Conservation (phyloP, 208 protist genomes). For the Kentomonas sorsogonicus region DNA sequence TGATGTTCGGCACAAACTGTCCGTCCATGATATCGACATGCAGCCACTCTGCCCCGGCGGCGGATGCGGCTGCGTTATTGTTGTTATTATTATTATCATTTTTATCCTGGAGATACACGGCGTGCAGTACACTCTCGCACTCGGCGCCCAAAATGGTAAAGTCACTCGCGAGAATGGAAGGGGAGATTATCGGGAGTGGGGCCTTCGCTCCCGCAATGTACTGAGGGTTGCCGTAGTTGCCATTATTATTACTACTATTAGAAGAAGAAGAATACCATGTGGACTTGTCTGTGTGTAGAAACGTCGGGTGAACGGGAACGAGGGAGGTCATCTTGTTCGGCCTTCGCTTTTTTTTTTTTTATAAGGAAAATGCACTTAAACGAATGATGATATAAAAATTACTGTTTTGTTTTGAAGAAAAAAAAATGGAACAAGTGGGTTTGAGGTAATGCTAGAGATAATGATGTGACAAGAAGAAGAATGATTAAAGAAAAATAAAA, state of each 20-base stretch:
- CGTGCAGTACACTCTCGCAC: conserved; percentile 67
- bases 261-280: no score
- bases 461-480: no score
- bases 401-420: conserved; percentile 1
- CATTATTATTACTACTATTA: no score
- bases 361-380: not conserved
- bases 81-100: not conserved
- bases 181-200: conserved; percentile 67
- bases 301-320: not conserved
- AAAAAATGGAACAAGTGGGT: conserved; percentile 5
- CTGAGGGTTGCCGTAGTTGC: no score
- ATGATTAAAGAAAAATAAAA: not conserved
- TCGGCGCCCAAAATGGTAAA: conserved; percentile 83
- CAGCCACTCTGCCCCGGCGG: conserved; percentile 85
- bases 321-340: not conserved
- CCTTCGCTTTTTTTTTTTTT: conserved; percentile 6
- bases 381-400: not conserved
- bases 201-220: no score
- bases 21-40: conserved; percentile 98
- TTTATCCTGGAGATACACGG: no score
- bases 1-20: conserved; percentile 98
- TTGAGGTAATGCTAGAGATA: no score
- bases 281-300: conserved; percentile 22
- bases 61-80: not conserved
- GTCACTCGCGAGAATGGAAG: conserved; percentile 90